These are phyloP conservation scores for Capillidium rhysosporum DNA, from an alignment of 371 early-diverging fungal species.

Conservation along the genomic window DNA sequence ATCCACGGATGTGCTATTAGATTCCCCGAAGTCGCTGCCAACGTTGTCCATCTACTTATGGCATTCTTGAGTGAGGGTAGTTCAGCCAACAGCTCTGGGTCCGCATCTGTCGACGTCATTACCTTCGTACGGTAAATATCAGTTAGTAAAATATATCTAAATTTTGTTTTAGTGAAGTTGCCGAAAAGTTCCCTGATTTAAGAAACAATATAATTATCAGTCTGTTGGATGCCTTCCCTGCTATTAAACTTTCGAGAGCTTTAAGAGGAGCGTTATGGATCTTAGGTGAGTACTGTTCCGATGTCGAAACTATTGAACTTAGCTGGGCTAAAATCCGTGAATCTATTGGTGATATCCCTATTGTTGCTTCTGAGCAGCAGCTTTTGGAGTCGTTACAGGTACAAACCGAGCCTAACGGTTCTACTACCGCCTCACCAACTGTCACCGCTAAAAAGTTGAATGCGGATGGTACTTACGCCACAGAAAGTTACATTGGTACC, in stretches of 20 bases:
- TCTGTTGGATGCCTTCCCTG: slow-evolving; percentile 59
- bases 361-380: slow-evolving; percentile 64
- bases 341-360: slow-evolving; percentile 76
- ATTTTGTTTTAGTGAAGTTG: slow-evolving; percentile 46
- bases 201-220: slow-evolving; percentile 57
- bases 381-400: slow-evolving; percentile 19
- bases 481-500: slow-evolving; percentile 65
- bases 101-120: slow-evolving; percentile 88
- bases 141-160: slow-evolving; percentile 4
- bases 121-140: slow-evolving; percentile 59
- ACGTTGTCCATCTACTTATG: slow-evolving; percentile 85
- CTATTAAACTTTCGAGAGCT: slow-evolving; percentile 88
- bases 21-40: slow-evolving; percentile 86
- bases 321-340: slow-evolving; percentile 65
- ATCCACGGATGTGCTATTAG: slow-evolving; percentile 88
- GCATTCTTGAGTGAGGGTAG: slow-evolving; percentile 63
- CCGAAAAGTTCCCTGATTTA: slow-evolving; percentile 81
- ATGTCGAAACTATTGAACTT: slow-evolving; percentile 49
- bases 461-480: slow-evolving; percentile 94
- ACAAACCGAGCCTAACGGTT: slow-evolving; percentile 15
- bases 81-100: slow-evolving; percentile 30
- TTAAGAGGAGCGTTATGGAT: slow-evolving; percentile 95
- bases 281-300: slow-evolving; percentile 78
- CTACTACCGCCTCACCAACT: slow-evolving; percentile 19
- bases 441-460: slow-evolving; percentile 55